A percentile compares a stretch with the other conserved stretches of the same genome.
Conservation (phyloP, 2,329 filamentous ascomycete species). For the Monilinia polystroma region DNA sequence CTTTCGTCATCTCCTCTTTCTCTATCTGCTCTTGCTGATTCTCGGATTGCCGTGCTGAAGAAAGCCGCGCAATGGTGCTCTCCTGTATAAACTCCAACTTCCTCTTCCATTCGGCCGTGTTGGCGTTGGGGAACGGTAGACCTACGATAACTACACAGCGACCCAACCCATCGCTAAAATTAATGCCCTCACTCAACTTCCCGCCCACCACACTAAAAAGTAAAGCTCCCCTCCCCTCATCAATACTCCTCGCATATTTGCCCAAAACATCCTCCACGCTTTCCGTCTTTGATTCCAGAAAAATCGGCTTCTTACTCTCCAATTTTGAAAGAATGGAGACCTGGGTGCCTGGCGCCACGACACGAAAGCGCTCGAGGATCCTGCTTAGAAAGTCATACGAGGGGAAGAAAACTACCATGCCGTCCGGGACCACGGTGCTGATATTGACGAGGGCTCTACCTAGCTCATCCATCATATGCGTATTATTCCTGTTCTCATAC, state of each 20-base stretch:
- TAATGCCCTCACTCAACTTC: conserved; percentile 96
- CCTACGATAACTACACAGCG: conserved; percentile 90
- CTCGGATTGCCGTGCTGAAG: no score
- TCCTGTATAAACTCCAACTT: conserved; percentile 84
- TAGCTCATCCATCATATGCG: conserved; percentile 68
- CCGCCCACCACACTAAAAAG: conserved; percentile 90
- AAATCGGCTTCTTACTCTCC: conserved; percentile 58
- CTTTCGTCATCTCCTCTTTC: conserved; percentile 30
- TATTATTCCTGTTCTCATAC: conserved; percentile 66
- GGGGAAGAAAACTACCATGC: conserved; percentile 92
- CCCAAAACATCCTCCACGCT: conserved; percentile 63
- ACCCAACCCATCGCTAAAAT: conserved; percentile 89
- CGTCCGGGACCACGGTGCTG: conserved; percentile 75
- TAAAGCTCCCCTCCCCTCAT: conserved; percentile 64
- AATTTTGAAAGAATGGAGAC: conserved; percentile 59
- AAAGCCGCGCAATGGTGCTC: conserved; percentile 47
- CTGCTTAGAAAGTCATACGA: conserved; percentile 88
- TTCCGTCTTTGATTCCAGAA: conserved; percentile 54
- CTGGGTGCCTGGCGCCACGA: conserved; percentile 37
- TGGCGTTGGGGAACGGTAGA: conserved; percentile 86
- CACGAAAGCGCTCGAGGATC: conserved; percentile 51
- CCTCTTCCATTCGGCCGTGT: conserved; percentile 88
- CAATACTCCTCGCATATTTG: conserved; percentile 70
- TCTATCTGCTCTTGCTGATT: conserved; percentile 24
- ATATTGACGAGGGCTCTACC: conserved; percentile 71